Evolutionary conservation across 2,329 filamentous ascomycete species (phyloP), one percentile per base, ranked within the genome.

Genomic region (Sporothrix pallida): DNA sequence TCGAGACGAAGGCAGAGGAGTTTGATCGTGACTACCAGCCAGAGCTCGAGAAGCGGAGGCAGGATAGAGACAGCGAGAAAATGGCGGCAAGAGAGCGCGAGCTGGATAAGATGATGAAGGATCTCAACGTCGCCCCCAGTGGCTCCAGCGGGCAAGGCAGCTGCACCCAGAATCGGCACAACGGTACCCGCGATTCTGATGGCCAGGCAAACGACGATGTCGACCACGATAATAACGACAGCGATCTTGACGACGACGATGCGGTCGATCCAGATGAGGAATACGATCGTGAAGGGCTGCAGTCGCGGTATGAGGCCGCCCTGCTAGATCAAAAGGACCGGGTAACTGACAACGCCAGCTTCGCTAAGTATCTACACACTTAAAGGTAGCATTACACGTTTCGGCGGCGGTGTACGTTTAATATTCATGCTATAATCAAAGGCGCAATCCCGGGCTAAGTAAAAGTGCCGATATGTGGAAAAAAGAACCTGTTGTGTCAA

Each of bases 21-120:
- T 99, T 98, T 79, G 88, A 93, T 79, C 86, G 89, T 6, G 95
- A 98, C 80, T 99, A 99, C 83, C 92, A 92, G 76, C 96, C 96
- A 0, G 96, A 98, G 82, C 87, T 98, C 73, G 93, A 98, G 83
- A 89, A 90, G 75, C 89, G 93, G 80, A 87, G 90, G 76, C 88
- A 89, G 75, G 90, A 95, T 81, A 88, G 94, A 31, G 93, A 97
- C 75, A 88, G 92, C 75, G 87, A 90, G 77, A 95, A 95, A 84
- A 87, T 89, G 75, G 87, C 87, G 74, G 84, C 89, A 42, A 87
- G 94, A 63, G 91, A 97, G 79, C 89, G 91, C 79, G 95, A 99
- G 81, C 84, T 99, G 42, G 93, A 93, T 75, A 94, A 93, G 84
- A 90, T 99, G 86, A 97, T 99, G 94, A 92, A 92, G 80, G 95